Base-by-base conservation (phyloP, 805 yeast genomes). In the Barnettozyma siamensis region DNA sequence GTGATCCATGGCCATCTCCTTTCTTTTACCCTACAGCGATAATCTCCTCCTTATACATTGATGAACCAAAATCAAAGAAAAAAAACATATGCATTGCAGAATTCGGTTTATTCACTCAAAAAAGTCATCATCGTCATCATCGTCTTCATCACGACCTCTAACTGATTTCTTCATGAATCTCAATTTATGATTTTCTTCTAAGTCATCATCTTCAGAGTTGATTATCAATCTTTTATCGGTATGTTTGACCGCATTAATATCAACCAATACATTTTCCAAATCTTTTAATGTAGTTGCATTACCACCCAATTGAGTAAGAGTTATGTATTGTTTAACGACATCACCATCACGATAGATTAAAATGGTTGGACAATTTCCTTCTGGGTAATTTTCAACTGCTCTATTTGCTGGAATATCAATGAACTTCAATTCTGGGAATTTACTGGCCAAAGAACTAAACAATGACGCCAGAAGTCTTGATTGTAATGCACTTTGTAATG, bases 371-470 rank as follows among this genome's bases (percentile, higher is more conserved):
- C 95, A 84, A 66, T 87, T 89, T 26, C 73, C 60, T 20, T 86
- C 91, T 2, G 99, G 97, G 60, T 89, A 93, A 57, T 82, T 80
- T 55, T 91, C 98, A 49, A 89, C 83, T 39, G 97, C 95, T 61
- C 96, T 78, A 44, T 77, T 72, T 19, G 86, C 96, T n/a, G 85
- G 82, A 37, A 93, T 93, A 52, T 93, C 96, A 33, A 88, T 91
- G 58, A 93, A 85, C 62, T 93, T 93, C 51, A 91, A 64, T 55
- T 93, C 96, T 18, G 77, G 75, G 59, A 77, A 91, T 54, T 77
- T 82, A 2, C 64, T 57, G 0, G 98, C 93, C 13, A 78, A 58
- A 13, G 70, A 63, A 10, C 58, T 55, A 49, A 84, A 69, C n/a
- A 87, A 55, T 3, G 78, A 72, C 0, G 78, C 64, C 35, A 91